Base-by-base conservation (phyloP, 2,329 filamentous ascomycete species). In the Aspergillus bombycis region DNA sequence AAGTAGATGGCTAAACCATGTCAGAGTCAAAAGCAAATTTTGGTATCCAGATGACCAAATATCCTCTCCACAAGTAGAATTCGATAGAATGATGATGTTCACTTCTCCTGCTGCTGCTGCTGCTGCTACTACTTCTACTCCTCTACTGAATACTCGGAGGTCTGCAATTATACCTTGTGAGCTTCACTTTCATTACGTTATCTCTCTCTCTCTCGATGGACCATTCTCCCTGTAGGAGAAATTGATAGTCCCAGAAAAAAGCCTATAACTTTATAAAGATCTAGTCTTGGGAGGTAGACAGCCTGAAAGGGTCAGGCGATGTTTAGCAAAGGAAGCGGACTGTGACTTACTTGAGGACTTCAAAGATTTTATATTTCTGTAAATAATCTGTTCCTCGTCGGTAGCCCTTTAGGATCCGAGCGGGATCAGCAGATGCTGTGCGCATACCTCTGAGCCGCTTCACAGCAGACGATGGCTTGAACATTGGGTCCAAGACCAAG, bases 401-500 rank as follows among this genome's bases (percentile, higher is more conserved):
- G 79, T 97, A 97, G 3, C 87, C 84, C 72, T 89, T 89, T 16
- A 97, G 79, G 19, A 90, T 78, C 34, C 82, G 78, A 45, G 82
- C 82, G 0, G 87, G 83, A 34, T 81, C 75, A 14, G 80, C 79
- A 43, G 79, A 71, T 72, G 77, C 71, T 26, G 74, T 67, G 16
- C 75, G 79, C 4, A 71, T 78, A 32, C 81, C 86, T 52, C 86
- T 81, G 32, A 92, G 78, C 59, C 85, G 85, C 65, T 82, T 83
- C 71, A 96, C 85, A 21, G 83, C 84, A 2, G 83, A 81, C 0
- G 89, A 86, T 53, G 93, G 90, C 60, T 86, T 88, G 75, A 92
- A 93, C 80, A 91, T 91, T 1, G 94, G 93, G 74, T 98, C 94
- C 74, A 97, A 96, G 14, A 97, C 91, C 0, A 98, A 82, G 21